Conservation (phyloP, 495 filamentous ascomycete genomes). For the Lasiosphaeris hirsuta region DNA sequence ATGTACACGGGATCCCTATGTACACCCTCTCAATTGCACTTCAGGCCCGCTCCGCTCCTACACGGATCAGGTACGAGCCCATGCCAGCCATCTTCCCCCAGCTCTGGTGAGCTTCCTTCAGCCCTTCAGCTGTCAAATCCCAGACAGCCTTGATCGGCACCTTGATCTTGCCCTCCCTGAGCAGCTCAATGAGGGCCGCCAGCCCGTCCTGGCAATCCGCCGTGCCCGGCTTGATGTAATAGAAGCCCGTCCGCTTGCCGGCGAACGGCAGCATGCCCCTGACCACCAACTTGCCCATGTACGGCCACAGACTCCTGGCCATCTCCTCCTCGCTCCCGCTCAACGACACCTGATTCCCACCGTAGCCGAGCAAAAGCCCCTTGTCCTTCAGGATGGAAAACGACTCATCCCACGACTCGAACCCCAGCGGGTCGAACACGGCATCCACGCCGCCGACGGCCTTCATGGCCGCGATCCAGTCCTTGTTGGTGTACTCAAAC, state of each 20-base stretch:
- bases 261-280: slow-evolving; percentile 23
- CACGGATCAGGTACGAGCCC: slow-evolving; percentile 36
- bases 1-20: no score
- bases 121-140: slow-evolving; percentile 33
- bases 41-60: background rate
- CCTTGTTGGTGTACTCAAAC: slow-evolving; percentile 42
- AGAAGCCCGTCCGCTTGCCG: slow-evolving; percentile 34
- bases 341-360: slow-evolving; percentile 25
- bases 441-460: slow-evolving; percentile 37
- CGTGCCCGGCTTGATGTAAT: slow-evolving; percentile 32
- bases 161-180: slow-evolving; percentile 32
- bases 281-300: slow-evolving; percentile 25
- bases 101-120: slow-evolving; percentile 37
- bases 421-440: slow-evolving; percentile 45
- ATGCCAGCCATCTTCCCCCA: slow-evolving; percentile 36
- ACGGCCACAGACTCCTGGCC: slow-evolving; percentile 11
- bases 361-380: slow-evolving; percentile 28
- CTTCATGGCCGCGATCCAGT: slow-evolving; percentile 42
- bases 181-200: slow-evolving; percentile 31
- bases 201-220: slow-evolving; percentile 30
- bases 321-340: slow-evolving; percentile 7
- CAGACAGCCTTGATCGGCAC: slow-evolving; percentile 40
- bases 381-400: slow-evolving; percentile 30
- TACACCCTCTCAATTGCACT: no score
- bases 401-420: slow-evolving; percentile 45